Evolutionary conservation across 805 yeast species (phyloP).

Genomic region (Candida loeiensis): DNA sequence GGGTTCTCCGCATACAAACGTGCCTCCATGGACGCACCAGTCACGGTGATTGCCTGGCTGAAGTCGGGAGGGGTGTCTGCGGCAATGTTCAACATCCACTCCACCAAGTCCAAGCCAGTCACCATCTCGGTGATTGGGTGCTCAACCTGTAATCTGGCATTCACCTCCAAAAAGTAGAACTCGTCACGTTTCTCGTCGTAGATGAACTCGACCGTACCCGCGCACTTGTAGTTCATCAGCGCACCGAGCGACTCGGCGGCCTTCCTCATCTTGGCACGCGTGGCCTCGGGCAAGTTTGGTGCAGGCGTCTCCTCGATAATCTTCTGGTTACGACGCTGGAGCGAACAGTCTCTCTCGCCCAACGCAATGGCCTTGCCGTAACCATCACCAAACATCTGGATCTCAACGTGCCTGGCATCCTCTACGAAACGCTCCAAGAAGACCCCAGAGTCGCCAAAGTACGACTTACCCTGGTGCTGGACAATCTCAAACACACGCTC

Average conservation of each 20-base stretch:
- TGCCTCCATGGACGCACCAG: slow-evolving; percentile 96
- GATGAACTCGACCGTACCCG: slow-evolving; percentile 96
- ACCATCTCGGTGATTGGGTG: slow-evolving; percentile 96
- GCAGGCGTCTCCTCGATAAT: slow-evolving; percentile 98
- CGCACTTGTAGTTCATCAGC: slow-evolving; percentile 86
- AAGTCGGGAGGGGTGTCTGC: slow-evolving; percentile 87
- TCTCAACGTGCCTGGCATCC: slow-evolving; percentile 92
- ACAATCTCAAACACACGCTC: slow-evolving; percentile 85
- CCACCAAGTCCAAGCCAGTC: slow-evolving; percentile 91
- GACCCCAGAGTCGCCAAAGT: slow-evolving; percentile 94
- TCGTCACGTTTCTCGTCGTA: slow-evolving; percentile 83
- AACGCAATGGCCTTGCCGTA: slow-evolving; percentile 86
- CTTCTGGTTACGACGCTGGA: slow-evolving; percentile 96
- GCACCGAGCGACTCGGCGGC: slow-evolving; percentile 85
- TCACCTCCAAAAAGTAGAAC: slow-evolving; percentile 93
- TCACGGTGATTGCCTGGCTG: slow-evolving; percentile 49
- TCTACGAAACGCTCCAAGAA: slow-evolving; percentile 93
- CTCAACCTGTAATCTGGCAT: slow-evolving; percentile 95
- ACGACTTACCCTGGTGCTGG: slow-evolving; percentile 88
- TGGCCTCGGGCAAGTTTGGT: slow-evolving; percentile 80
- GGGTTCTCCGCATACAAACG: slow-evolving; percentile 97
- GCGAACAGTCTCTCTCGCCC: slow-evolving; percentile 96
- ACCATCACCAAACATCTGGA: slow-evolving; percentile 97
- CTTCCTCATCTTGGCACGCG: slow-evolving; percentile 68
- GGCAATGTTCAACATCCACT: slow-evolving; percentile 94